phyloP scores from a whole-genome alignment of 176 grass and related monocot genomes.

The Ensete ventricosum region DNA sequence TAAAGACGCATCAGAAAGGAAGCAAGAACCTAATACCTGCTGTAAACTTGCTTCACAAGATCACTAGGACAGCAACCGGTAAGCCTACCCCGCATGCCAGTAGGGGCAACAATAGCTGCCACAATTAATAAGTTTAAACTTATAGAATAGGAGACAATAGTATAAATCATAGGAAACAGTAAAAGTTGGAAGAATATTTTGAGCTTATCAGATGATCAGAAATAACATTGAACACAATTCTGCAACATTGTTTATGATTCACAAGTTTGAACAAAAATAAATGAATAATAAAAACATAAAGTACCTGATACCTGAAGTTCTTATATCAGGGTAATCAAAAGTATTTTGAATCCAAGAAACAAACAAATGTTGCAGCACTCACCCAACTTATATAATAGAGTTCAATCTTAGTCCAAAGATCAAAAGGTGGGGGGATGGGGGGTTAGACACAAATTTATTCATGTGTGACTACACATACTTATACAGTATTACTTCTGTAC shows the following conservation, averaged over 20 bases:
- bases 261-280: background rate
- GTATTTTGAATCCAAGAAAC: no score
- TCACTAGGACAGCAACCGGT: conserved; percentile 93
- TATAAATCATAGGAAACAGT: background rate
- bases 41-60: conserved; percentile 92
- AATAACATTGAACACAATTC: background rate
- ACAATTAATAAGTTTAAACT: conserved; percentile 26
- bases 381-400: no score
- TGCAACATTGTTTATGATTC: background rate
- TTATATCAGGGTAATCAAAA: no score
- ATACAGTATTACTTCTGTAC: no score
- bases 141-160: background rate
- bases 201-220: background rate
- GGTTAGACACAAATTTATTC: no score
- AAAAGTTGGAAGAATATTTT: background rate
- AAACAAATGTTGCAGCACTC: no score
- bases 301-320: no score
- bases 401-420: no score
- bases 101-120: conserved; percentile 97
- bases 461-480: no score
- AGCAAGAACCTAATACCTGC: conserved; percentile 37
- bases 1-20: background rate
- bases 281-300: background rate
- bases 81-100: conserved; percentile 94
- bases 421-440: no score